Evolutionary conservation across 371 early-diverging fungal species (phyloP).

Genomic region (Rhizopus arrhizus): DNA sequence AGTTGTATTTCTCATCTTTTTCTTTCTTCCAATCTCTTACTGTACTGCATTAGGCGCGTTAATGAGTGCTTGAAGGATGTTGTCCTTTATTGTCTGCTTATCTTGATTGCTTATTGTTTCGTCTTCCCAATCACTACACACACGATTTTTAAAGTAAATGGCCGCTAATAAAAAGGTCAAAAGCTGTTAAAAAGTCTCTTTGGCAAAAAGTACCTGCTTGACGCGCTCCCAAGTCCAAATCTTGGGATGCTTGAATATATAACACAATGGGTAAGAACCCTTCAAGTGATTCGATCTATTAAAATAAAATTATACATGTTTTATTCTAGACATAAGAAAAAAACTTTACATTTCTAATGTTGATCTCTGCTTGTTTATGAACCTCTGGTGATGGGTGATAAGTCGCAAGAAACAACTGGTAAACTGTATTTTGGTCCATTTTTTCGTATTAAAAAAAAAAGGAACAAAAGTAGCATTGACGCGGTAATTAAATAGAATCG

Average conservation of each 20-base stretch:
- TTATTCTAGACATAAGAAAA: not conserved
- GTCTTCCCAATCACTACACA: slow-evolving; percentile 74
- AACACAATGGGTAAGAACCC: slow-evolving; percentile 72
- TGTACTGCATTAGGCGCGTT: slow-evolving; percentile 68
- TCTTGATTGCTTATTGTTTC: slow-evolving; percentile 70
- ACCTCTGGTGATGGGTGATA: slow-evolving; percentile 70
- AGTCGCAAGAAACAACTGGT: slow-evolving; percentile 70
- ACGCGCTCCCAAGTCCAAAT: slow-evolving; percentile 66
- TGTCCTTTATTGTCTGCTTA: slow-evolving; percentile 64
- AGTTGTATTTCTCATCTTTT: not conserved
- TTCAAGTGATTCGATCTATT: slow-evolving; percentile 59
- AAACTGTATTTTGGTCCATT: slow-evolving; percentile 49
- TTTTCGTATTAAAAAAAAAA: slow-evolving; percentile 3
- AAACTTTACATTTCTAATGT: slow-evolving; percentile 34
- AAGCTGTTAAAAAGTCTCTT: too few relatives aligned
- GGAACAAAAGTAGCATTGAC: not conserved
- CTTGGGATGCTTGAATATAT: slow-evolving; percentile 70
- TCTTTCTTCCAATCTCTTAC: slow-evolving; percentile 36
- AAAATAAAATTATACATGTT: not conserved
- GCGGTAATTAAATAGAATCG: not conserved
- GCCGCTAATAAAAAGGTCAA: slow-evolving; percentile 61
- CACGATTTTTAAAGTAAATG: slow-evolving; percentile 93
- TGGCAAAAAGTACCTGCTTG: slow-evolving; percentile 68
- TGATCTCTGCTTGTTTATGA: slow-evolving; percentile 68
- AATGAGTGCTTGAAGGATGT: slow-evolving; percentile 76